These are phyloP conservation scores for Penicillium psychrosexuale DNA, from an alignment of 2,329 filamentous ascomycete genomes.

Conservation along the genomic window DNA sequence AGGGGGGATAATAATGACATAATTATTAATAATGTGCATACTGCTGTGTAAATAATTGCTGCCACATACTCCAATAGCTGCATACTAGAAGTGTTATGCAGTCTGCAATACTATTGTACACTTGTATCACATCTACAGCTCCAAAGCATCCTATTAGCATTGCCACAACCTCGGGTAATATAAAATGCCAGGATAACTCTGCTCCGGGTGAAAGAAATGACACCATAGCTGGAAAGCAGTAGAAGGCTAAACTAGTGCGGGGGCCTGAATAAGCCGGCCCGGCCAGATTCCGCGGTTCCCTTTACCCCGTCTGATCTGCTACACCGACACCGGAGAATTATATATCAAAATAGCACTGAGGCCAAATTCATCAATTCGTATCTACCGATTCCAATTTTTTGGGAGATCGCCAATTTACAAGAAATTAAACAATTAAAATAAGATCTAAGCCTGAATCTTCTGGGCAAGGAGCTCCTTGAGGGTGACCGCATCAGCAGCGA, in stretches of 20 bases:
- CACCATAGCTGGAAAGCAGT: neutral
- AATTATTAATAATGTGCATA: constrained; percentile 4
- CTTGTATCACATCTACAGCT: neutral
- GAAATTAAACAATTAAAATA: constrained; percentile 13
- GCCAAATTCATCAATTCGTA: constrained; percentile 28
- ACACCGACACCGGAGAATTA: constrained; percentile 1
- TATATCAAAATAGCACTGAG: neutral
- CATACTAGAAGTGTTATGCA: neutral
- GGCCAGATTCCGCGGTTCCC: constrained; percentile 14
- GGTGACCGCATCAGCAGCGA: constrained; percentile 90
- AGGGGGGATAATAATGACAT: constrained; percentile 23
- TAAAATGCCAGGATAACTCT: neutral
- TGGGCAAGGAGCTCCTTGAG: constrained; percentile 87
- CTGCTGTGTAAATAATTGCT: neutral
- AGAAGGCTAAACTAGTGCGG: constrained; percentile 17
- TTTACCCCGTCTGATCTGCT: constrained; percentile 2
- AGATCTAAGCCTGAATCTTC: constrained; percentile 63
- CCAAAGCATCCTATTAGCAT: neutral
- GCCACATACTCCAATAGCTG: neutral
- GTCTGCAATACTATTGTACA: neutral
- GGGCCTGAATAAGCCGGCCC: constrained; percentile 24
- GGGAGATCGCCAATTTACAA: constrained; percentile 28
- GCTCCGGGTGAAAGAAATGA: neutral
- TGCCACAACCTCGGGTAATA: neutral
- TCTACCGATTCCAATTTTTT: constrained; percentile 28